Evolutionary conservation across 768 basidiomycete species (phyloP).

Genomic region (Kwoniella sp.): DNA sequence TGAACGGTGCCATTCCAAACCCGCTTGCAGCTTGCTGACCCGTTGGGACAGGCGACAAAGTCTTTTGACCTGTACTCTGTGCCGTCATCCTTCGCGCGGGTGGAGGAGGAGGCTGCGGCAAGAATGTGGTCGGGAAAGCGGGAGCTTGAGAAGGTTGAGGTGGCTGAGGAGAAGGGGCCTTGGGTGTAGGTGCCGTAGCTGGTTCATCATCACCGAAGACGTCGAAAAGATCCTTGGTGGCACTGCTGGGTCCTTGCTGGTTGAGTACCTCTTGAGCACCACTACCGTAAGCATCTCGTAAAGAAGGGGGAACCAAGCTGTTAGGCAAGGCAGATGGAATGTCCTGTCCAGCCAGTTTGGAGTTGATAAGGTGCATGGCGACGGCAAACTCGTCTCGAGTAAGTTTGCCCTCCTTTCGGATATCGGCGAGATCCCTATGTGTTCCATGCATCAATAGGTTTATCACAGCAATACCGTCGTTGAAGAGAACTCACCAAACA

Average conservation of each 20-base stretch:
- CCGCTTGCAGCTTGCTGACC: conserved; percentile 25
- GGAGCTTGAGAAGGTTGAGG: conserved; percentile 11
- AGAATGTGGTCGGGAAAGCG: conserved; percentile 20
- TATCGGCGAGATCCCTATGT: conserved; percentile 86
- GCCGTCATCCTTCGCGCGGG: conserved; percentile 19
- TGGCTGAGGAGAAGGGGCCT: conserved; percentile 13
- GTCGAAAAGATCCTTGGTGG: conserved; percentile 56
- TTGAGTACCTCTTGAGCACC: conserved; percentile 42
- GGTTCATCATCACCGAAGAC: conserved; percentile 45
- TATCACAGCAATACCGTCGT: too few species aligned
- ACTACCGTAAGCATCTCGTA: conserved; percentile 60
- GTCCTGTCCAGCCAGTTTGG: conserved; percentile 75
- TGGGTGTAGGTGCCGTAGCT: conserved; percentile 26
- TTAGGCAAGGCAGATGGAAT: conserved; percentile 67
- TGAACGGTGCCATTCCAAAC: conserved; percentile 47
- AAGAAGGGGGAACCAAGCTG: conserved; percentile 77
- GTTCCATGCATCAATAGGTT: neutral
- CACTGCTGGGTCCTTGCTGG: conserved; percentile 52
- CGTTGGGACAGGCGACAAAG: conserved; percentile 58
- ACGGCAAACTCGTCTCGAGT: conserved; percentile 93
- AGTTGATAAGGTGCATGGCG: conserved; percentile 89
- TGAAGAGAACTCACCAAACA: conserved; percentile 87
- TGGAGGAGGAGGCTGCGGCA: conserved; percentile 28
- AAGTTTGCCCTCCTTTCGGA: conserved; percentile 81
- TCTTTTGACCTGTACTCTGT: conserved; percentile 31